Evolutionary conservation across 371 early-diverging fungal genomes (phyloP).

Genomic region (Mortierella sp.): DNA sequence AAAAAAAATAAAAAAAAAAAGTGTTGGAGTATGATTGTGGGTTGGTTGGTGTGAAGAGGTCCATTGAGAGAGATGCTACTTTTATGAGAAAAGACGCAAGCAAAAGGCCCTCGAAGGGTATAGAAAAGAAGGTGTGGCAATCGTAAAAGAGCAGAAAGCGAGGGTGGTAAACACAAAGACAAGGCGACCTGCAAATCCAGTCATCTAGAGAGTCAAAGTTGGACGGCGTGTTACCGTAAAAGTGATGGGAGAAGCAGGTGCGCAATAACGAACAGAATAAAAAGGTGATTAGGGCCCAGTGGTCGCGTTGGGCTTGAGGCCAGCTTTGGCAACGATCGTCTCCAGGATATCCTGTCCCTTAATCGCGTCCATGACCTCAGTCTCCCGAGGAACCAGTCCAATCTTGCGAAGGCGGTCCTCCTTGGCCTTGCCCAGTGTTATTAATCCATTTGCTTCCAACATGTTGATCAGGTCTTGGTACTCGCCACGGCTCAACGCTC

Average conservation of each 20-base stretch:
- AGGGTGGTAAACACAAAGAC: slow-evolving; percentile 2
- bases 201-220: neutral
- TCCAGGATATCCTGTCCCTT: slow-evolving; percentile 40
- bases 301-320: neutral
- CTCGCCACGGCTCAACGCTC: slow-evolving; percentile 82
- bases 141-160: neutral
- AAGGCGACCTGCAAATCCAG: neutral
- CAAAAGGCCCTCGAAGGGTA: neutral
- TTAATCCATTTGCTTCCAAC: slow-evolving; percentile 82
- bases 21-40: neutral
- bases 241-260: neutral
- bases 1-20: neutral
- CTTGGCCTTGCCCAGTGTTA: slow-evolving; percentile 66
- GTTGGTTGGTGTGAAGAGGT: neutral
- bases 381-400: slow-evolving; percentile 62
- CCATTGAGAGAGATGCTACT: neutral
- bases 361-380: slow-evolving; percentile 65
- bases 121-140: neutral
- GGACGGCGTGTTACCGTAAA: neutral
- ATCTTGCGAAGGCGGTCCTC: slow-evolving; percentile 67
- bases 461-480: slow-evolving; percentile 79
- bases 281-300: neutral
- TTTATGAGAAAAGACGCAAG: neutral
- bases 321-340: slow-evolving; percentile 23
- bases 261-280: neutral